phyloP scores from a whole-genome alignment of 805 yeast genomes.

The Cyberlindnera lachancei region DNA sequence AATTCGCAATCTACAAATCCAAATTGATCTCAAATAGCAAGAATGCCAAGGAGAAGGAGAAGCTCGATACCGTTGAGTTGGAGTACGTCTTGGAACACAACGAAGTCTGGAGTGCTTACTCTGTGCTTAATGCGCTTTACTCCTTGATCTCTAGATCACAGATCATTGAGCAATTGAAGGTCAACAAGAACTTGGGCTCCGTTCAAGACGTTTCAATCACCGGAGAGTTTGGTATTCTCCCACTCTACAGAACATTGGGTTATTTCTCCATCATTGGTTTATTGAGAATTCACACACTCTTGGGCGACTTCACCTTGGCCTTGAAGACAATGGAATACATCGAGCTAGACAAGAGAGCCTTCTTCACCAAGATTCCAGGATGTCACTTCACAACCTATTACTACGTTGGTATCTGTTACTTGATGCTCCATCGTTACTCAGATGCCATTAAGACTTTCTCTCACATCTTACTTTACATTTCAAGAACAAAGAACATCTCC shows the following conservation, averaged over 20 bases:
- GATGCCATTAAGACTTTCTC: slow-evolving; percentile 43
- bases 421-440: slow-evolving; percentile 42
- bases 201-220: slow-evolving; percentile 25
- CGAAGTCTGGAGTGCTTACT: slow-evolving; percentile 39
- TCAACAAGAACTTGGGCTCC: slow-evolving; percentile 8
- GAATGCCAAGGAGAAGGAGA: no score
- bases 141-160: slow-evolving; percentile 34
- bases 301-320: slow-evolving; percentile 43
- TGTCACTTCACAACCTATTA: slow-evolving; percentile 45
- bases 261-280: slow-evolving; percentile 42
- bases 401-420: slow-evolving; percentile 43
- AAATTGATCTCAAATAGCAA: slow-evolving; percentile 27
- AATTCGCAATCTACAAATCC: slow-evolving; percentile 34
- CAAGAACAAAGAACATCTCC: slow-evolving; percentile 37
- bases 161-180: slow-evolving; percentile 14
- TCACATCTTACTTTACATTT: slow-evolving; percentile 37
- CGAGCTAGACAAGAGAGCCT: slow-evolving; percentile 39
- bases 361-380: slow-evolving; percentile 39
- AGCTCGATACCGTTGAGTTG: slow-evolving; percentile 25
- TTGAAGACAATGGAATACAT: slow-evolving; percentile 40
- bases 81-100: slow-evolving; percentile 30
- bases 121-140: slow-evolving; percentile 41
- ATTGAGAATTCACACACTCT: slow-evolving; percentile 39
- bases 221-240: slow-evolving; percentile 36
- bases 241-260: slow-evolving; percentile 39